Evolutionary conservation across 495 filamentous ascomycete species (phyloP), one percentile per base, ranked within the genome.

Genomic region (Lepidopterella palustris): DNA sequence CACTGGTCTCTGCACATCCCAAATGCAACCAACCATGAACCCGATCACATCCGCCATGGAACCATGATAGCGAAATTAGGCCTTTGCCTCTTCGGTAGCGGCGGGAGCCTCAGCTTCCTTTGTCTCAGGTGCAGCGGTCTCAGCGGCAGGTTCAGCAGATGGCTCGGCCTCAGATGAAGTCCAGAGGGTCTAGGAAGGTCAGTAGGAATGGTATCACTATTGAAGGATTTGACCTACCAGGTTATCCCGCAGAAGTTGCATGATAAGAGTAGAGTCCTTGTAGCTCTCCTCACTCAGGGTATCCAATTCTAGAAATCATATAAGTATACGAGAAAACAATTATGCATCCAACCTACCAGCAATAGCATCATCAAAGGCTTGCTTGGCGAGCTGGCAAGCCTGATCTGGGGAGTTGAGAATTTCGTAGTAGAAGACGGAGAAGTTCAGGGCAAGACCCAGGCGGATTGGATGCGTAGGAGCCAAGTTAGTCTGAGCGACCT

Each of bases 341-440:
- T 2, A 8, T 8, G 21, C 11, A 39, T 4, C 18, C 9, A 18
- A 66, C 71, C 27, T 64, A 73, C 71, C 73, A 45, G 93, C 93
- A 75, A 98, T 98, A 62, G 93, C 93, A 74, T 98, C 93, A 74
- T 98, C 93, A 71, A 98, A 98, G 27, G 95, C 92, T 79, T 96
- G 92, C 86, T 98, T 98, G 73, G 93, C 93, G 56, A 98, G 84
- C 76, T 98, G 93, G 83, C 93, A 98, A 71, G 93, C 93, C 74
- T 92, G 92, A 72, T 98, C 93, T 48, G 93, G 93, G 11, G 93
- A 95, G 86, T 97, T 98, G 67, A 98, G 82, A 74, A 98, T 98
- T 83, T 98, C 93, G 75, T 98, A 98, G 85, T 98, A 98, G 81
- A 98, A 98, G 66, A 98, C 93, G 40, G 95, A 97, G 85, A 98